A percentile compares a stretch with the other conserved stretches of the same genome.
phyloP scores from a whole-genome alignment of 441 rosid genomes.

The Cnidoscolus chayamansa region DNA sequence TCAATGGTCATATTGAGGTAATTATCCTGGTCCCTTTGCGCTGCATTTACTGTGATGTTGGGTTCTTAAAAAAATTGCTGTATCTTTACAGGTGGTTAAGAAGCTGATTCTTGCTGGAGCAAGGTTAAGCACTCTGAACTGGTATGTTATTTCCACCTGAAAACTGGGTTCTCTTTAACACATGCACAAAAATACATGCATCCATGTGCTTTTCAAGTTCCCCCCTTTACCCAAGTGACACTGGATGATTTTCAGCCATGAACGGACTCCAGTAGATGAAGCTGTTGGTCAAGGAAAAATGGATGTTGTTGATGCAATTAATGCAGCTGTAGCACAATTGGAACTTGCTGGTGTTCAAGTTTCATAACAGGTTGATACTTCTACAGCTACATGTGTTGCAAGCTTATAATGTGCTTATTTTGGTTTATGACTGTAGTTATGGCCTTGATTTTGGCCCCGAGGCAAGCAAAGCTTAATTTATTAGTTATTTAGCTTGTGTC shows the following conservation, averaged over 20 bases:
- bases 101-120: conserved; percentile 74
- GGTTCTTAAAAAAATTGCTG: conserved; percentile 10
- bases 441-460: background rate
- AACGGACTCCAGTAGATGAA: conserved; percentile 77
- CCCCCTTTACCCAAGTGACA: background rate
- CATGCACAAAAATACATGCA: background rate
- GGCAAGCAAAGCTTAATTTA: background rate
- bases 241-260: conserved; percentile 50
- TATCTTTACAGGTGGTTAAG: conserved; percentile 57
- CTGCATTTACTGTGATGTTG: background rate
- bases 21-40: conserved; percentile 5
- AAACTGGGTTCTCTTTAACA: conserved; percentile 10
- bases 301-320: conserved; percentile 64
- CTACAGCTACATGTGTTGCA: conserved; percentile 1
- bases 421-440: conserved; percentile 4
- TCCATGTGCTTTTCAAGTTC: conserved; percentile 3
- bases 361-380: conserved; percentile 27
- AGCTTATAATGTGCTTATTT: conserved; percentile 13
- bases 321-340: conserved; percentile 52
- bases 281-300: conserved; percentile 63
- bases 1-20: conserved; percentile 80
- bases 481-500: background rate
- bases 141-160: conserved; percentile 34
- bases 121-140: conserved; percentile 55
- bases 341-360: conserved; percentile 56